Evolutionary conservation across 371 early-diverging fungal species (phyloP).

Genomic region (Mortierella sp.): DNA sequence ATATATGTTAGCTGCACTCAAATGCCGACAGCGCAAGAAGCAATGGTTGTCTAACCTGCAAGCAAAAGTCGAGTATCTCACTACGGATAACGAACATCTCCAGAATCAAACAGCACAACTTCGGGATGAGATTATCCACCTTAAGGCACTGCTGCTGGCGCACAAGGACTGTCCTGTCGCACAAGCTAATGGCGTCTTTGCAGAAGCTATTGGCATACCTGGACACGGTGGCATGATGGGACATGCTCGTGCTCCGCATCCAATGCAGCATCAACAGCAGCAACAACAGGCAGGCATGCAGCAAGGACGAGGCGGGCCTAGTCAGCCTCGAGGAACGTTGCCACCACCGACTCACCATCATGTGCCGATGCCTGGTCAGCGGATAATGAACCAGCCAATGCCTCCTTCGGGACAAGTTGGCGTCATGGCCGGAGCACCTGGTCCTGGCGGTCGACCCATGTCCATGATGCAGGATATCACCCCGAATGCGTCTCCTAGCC

Average conservation of each 20-base stretch:
- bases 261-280: constrained; percentile 35
- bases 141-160: constrained; percentile 79
- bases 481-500: constrained; percentile 41
- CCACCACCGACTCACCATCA: constrained; percentile 61
- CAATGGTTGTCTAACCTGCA: constrained; percentile 85
- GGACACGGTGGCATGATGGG: constrained; percentile 22
- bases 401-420: constrained; percentile 20
- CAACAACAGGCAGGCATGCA: constrained; percentile 21
- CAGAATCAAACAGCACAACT: constrained; percentile 72
- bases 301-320: constrained; percentile 55
- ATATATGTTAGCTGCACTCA: constrained; percentile 75
- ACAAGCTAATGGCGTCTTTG: constrained; percentile 70
- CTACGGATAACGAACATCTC: constrained; percentile 78
- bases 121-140: constrained; percentile 78
- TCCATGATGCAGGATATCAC: constrained; percentile 54
- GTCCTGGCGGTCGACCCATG: constrained; percentile 25
- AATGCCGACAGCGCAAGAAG: constrained; percentile 92
- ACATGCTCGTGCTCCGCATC: constrained; percentile 19
- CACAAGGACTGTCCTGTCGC: constrained; percentile 84
- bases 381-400: constrained; percentile 57
- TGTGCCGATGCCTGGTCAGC: constrained; percentile 56
- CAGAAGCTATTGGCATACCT: constrained; percentile 26
- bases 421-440: constrained; percentile 1
- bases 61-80: constrained; percentile 78
- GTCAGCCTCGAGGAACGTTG: constrained; percentile 58